phyloP scores from a whole-genome alignment of 225 moss, liverwort and hornwort species.

The Sphagnum tenellum region DNA sequence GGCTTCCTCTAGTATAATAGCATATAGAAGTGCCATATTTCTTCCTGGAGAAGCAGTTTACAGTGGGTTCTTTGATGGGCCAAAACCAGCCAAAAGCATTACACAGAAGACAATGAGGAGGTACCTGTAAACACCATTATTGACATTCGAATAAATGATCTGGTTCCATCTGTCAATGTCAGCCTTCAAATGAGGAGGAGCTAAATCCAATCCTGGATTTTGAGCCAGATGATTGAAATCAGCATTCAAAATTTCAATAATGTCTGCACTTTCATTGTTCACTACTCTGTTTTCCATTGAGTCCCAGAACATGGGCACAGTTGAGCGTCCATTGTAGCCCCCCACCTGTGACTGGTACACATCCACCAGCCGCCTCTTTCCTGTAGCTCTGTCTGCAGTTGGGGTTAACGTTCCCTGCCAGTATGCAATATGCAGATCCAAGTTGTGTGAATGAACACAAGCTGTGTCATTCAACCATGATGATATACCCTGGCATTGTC shows the following conservation, averaged over 20 bases:
- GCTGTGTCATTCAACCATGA: no score
- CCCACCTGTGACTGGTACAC: slow-evolving; percentile 66
- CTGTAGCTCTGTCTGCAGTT: slow-evolving; percentile 61
- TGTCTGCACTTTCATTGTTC: slow-evolving; percentile 97
- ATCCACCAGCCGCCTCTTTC: slow-evolving; percentile 50
- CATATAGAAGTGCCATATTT: no score
- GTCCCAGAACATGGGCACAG: slow-evolving; percentile 97
- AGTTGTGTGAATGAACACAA: no score
- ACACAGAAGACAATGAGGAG: neutral
- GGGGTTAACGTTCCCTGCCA: slow-evolving; percentile 16
- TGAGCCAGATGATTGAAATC: slow-evolving; percentile 73
- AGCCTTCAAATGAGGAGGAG: slow-evolving; percentile 30
- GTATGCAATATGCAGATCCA: no score
- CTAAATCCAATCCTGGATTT: slow-evolving; percentile 58
- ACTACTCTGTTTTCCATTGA: slow-evolving; percentile 41
- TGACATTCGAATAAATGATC: slow-evolving; percentile 60
- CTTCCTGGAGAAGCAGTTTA: no score
- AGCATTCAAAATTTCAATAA: slow-evolving; percentile 83
- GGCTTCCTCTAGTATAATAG: no score
- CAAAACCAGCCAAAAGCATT: no score
- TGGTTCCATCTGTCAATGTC: slow-evolving; percentile 77
- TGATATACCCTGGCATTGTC: no score
- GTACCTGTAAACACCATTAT: slow-evolving; percentile 86
- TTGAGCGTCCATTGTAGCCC: slow-evolving; percentile 81
- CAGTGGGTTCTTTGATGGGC: no score